These are phyloP conservation scores for Naganishia randhawae DNA, from an alignment of 768 basidiomycete genomes.

Conservation along the genomic window DNA sequence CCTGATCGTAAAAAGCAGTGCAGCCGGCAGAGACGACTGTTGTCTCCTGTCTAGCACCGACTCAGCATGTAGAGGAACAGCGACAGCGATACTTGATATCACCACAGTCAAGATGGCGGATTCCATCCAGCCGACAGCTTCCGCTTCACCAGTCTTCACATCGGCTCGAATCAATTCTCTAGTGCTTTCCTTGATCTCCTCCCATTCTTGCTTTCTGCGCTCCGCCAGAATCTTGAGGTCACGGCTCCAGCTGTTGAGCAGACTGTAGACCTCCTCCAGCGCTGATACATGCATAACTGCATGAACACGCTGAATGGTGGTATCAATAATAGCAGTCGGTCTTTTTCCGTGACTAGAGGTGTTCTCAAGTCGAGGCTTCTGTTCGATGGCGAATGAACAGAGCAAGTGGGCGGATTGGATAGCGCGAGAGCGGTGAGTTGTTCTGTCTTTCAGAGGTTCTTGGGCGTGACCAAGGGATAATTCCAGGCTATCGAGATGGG, in stretches of 20 bases:
- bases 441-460: not conserved
- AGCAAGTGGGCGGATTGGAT: conserved; percentile 15
- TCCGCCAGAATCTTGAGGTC: conserved; percentile 72
- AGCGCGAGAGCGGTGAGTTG: not conserved
- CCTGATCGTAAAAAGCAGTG: conserved; percentile 79
- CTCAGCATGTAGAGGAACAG: conserved; percentile 73
- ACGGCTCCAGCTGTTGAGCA: conserved; percentile 55
- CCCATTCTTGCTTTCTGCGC: conserved; percentile 70
- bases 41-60: conserved; percentile 33
- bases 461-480: conserved; percentile 70
- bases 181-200: conserved; percentile 77
- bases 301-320: conserved; percentile 56
- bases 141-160: conserved; percentile 31
- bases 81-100: conserved; percentile 70
- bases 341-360: conserved; percentile 5
- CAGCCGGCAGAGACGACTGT: conserved; percentile 54
- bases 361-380: conserved; percentile 56
- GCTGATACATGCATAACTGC: conserved; percentile 94
- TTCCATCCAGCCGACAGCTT: conserved; percentile 48
- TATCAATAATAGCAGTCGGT: conserved; percentile 21
- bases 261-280: conserved; percentile 79
- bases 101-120: conserved; percentile 49
- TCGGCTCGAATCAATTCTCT: conserved; percentile 67
- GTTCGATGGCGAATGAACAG: conserved; percentile 13
- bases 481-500: conserved; percentile 69